Base-by-base conservation (phyloP, 345 rosid species). In the Alliaria petiolata region DNA sequence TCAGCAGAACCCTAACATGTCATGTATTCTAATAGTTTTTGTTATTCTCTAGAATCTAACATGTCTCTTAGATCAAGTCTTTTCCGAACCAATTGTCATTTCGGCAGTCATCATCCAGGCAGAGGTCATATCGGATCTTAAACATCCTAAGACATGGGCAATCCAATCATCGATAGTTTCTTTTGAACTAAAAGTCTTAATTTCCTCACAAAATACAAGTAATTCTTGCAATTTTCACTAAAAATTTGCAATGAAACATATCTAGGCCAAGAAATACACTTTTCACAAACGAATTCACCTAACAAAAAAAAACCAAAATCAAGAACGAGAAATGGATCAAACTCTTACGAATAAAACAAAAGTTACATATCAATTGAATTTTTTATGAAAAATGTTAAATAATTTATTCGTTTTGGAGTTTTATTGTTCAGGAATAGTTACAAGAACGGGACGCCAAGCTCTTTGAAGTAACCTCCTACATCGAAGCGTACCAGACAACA, bases 381-480 rank as follows among this genome's bases (percentile, higher is more conserved):
- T 26, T 1, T 22, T 22, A 22, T 22, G 25, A 1, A 22, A 22
- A 22, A 22, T 17, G 20, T 60, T 2, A 40, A 5, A 10, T 51
- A 8, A 13, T 42, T 62, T 26, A 59, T 70, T 49, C 8, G 39
- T 56, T 33, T 39, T 19, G 7, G 62, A 75, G 52, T 49, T 59
- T n/a, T 40, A 74, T 76, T 85, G 85, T 83, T 93, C 98, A 3
- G 98, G 92, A 36, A 91, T 93, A 0, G 95, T 78, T 15, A 87
- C 84, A 55, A 91, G 86, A 57, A 89, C 84, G 3, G 97, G 96
- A 49, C 95, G 85, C 97, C 97, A 93, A 28, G 96, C 83, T 83
- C 92, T 83, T 75, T 91, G 77, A 66, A 93, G 71, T 67, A 91
- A 76, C 45, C 95, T 79, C 45, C 95, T 79, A 71, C 78, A 81